Evolutionary conservation across 2,329 filamentous ascomycete genomes (phyloP), one percentile per base, ranked within the genome.

Genomic region (Aspergillus sp.): DNA sequence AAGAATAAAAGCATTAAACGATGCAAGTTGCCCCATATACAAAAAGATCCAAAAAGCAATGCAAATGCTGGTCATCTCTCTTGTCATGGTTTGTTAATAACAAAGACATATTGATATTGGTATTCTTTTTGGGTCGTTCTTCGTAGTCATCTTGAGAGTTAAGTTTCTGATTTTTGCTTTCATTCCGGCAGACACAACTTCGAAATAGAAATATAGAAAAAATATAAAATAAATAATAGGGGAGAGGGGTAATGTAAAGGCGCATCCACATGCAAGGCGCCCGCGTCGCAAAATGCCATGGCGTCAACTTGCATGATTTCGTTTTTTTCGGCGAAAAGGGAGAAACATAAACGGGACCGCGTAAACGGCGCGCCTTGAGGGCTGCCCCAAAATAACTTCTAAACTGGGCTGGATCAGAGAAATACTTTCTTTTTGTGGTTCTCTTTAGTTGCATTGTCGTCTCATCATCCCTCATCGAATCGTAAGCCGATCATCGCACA

Each of bases 381-480:
- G 73, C 71, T 73, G 72, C 71, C 71, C 72, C 73, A 73, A 70
- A 70, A 68, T 69, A 72, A 72, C 65, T 70, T 75, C 72, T 75
- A 75, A 73, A 73, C 69, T 72, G 71, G 70, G 67, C 70, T 73
- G 70, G 71, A 73, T 72, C 66, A 73, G 72, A 69, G 69, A 69
- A 71, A 72, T 68, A 70, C 65, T 68, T 64, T 70, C 70, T 54
- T 58, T 73, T 71, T 69, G 63, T 66, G 68, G 64, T 68, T 75
- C 70, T 73, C 69, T 73, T 44, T 73, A 65, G 61, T 68, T 70
- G 62, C 70, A 67, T 71, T 54, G 71, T 77, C 75, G 73, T 77
- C 72, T 74, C 75, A 70, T 77, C 75, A 75, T 77, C 74, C 75
- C 72, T 77, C 75, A 75, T 77, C 73, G 75, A 77, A 76, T 77